phyloP scores from a whole-genome alignment of 306 rosid genomes.

The Canavalia gladiata region DNA sequence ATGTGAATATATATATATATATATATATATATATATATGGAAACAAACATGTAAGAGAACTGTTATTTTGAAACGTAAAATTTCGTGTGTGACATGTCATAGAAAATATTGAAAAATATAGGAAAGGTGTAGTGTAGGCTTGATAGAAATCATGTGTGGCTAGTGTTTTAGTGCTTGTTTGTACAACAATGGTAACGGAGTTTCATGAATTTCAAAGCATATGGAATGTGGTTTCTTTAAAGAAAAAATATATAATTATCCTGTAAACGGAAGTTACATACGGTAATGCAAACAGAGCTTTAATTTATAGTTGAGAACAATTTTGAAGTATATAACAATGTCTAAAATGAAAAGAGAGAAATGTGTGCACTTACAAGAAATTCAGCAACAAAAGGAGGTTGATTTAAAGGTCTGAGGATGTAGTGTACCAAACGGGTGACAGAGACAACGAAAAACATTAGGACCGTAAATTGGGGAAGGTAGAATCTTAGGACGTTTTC shows the following conservation, averaged over 20 bases:
- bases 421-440: background rate
- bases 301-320: no score
- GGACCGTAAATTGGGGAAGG: background rate
- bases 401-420: constrained; percentile 46
- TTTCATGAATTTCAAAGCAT: no score
- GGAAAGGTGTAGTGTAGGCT: no score
- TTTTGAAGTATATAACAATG: no score
- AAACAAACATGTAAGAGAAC: background rate
- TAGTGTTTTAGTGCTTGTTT: no score
- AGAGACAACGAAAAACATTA: background rate
- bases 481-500: background rate
- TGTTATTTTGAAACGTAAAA: background rate
- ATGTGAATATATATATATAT: background rate
- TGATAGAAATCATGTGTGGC: no score
- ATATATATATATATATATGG: background rate
- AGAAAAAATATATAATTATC: no score
- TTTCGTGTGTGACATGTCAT: background rate
- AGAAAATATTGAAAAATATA: no score
- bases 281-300: no score
- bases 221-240: no score
- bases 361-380: constrained; percentile 43
- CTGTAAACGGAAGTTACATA: no score
- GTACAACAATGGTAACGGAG: no score
- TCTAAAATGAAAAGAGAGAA: background rate
- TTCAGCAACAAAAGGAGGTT: constrained; percentile 52